phyloP scores from a whole-genome alignment of 2,329 filamentous ascomycete species.

The Penicillium griseofulvum region DNA sequence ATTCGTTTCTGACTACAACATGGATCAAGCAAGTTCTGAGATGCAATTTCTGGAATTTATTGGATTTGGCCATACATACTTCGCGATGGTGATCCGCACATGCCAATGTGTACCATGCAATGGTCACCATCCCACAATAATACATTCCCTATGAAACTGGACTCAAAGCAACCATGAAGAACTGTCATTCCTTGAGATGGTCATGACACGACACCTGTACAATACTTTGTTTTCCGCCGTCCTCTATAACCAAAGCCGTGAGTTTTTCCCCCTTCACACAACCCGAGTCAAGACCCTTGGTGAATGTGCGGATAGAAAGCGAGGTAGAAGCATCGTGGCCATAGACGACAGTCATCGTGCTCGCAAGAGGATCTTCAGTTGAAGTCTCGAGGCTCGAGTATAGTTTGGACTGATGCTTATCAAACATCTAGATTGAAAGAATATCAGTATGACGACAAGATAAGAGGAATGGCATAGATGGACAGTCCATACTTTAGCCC shows the following conservation, averaged over 20 bases:
- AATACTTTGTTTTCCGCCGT: slow-evolving; percentile 43
- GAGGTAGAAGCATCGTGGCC: slow-evolving; percentile 79
- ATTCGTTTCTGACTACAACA: too few relatives aligned
- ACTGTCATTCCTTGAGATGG: slow-evolving; percentile 21
- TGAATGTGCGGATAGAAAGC: slow-evolving; percentile 65
- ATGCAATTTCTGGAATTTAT: not conserved
- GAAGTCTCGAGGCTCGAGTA: slow-evolving; percentile 20
- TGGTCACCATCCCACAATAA: not conserved
- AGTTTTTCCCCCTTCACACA: slow-evolving; percentile 75
- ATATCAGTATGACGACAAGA: slow-evolving; percentile 3
- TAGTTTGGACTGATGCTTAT: slow-evolving; percentile 45
- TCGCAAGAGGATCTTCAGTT: slow-evolving; percentile 18
- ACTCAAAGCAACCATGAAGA: not conserved
- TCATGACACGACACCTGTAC: slow-evolving; percentile 46
- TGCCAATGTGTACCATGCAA: not conserved
- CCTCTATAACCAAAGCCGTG: slow-evolving; percentile 73
- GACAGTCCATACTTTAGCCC: slow-evolving; percentile 55
- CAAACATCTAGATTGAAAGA: slow-evolving; percentile 45
- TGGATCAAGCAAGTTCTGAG: not conserved
- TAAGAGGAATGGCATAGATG: not conserved
- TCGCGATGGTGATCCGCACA: not conserved
- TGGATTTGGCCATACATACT: not conserved
- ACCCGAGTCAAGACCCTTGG: slow-evolving; percentile 79
- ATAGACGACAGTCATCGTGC: slow-evolving; percentile 71
- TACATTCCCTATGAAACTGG: not conserved